Evolutionary conservation across 768 basidiomycete genomes (phyloP).

Genomic region (Panellus pusillus): DNA sequence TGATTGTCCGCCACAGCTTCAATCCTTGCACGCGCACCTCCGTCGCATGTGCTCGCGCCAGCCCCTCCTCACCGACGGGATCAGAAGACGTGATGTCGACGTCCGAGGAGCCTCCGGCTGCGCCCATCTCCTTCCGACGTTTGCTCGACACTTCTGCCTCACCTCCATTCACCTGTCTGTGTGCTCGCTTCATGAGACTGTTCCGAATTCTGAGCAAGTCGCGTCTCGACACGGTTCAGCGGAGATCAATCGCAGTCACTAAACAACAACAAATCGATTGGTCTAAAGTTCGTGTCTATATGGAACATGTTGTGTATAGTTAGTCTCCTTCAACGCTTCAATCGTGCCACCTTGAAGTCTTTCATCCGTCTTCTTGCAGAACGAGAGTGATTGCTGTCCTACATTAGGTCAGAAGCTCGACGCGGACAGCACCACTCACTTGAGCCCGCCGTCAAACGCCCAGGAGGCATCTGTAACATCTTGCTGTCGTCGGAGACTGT

Average conservation of each 20-base stretch:
- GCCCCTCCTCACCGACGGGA: slow-evolving; percentile 27
- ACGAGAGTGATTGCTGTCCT: slow-evolving; percentile 52
- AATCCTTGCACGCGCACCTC: slow-evolving; percentile 66
- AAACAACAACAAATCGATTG: neutral
- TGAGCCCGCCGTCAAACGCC: slow-evolving; percentile 73
- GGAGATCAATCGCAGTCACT: too few relatives aligned
- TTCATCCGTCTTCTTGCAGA: slow-evolving; percentile 50
- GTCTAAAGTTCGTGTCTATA: neutral
- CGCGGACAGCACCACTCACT: slow-evolving; percentile 25
- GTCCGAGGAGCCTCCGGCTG: slow-evolving; percentile 38
- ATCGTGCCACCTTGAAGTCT: slow-evolving; percentile 49
- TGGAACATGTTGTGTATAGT: neutral
- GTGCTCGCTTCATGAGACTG: slow-evolving; percentile 34
- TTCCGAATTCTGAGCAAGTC: too few relatives aligned
- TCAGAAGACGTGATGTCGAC: slow-evolving; percentile 39
- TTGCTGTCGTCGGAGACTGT: slow-evolving; percentile 34
- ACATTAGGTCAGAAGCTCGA: neutral
- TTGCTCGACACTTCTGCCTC: slow-evolving; percentile 44
- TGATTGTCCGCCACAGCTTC: slow-evolving; percentile 75
- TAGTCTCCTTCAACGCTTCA: slow-evolving; percentile 21
- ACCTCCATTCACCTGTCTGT: slow-evolving; percentile 34
- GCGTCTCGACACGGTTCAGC: too few relatives aligned
- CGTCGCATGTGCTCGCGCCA: slow-evolving; percentile 23
- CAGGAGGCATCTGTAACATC: slow-evolving; percentile 50
- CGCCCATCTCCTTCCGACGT: slow-evolving; percentile 35